Conservation (phyloP, 2,329 filamentous ascomycete genomes). For the Ceratocystis papillata region DNA sequence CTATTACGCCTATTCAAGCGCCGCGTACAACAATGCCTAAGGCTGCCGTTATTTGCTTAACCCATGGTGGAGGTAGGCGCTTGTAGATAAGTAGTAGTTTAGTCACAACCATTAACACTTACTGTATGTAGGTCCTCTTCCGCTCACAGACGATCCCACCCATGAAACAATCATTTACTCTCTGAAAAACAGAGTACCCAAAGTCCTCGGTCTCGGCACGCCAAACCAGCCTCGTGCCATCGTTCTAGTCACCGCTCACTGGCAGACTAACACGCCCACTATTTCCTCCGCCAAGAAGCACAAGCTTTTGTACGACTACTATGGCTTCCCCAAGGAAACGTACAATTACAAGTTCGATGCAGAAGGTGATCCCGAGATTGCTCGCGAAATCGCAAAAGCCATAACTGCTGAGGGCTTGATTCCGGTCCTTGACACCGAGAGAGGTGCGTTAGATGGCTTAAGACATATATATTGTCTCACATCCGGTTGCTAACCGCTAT, state of each 20-base stretch:
- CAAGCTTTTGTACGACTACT: conserved; percentile 47
- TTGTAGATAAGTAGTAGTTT: background rate
- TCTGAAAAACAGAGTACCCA: conserved; percentile 43
- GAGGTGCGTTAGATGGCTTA: conserved; percentile 24
- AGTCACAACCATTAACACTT: background rate
- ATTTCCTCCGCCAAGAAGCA: conserved; percentile 42
- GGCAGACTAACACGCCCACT: conserved; percentile 40
- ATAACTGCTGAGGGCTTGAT: conserved; percentile 39
- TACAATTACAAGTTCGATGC: conserved; percentile 49
- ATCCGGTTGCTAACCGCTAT: background rate
- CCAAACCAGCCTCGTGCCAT: conserved; percentile 42
- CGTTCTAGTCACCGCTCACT: conserved; percentile 49
- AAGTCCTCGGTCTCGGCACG: conserved; percentile 45
- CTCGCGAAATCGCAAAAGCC: conserved; percentile 38
- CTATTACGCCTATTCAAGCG: background rate
- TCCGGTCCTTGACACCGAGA: conserved; percentile 33
- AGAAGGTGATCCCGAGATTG: conserved; percentile 44
- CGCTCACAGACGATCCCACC: conserved; percentile 44
- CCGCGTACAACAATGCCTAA: conserved; percentile 32
- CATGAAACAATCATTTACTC: conserved; percentile 43
- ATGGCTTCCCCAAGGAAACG: conserved; percentile 45
- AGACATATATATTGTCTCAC: background rate
- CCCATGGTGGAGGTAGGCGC: conserved; percentile 39
- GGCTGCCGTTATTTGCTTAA: conserved; percentile 39
- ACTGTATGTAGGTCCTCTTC: conserved; percentile 41